Evolutionary conservation across 2,329 filamentous ascomycete species (phyloP).

Genomic region (Beauveria varroae): DNA sequence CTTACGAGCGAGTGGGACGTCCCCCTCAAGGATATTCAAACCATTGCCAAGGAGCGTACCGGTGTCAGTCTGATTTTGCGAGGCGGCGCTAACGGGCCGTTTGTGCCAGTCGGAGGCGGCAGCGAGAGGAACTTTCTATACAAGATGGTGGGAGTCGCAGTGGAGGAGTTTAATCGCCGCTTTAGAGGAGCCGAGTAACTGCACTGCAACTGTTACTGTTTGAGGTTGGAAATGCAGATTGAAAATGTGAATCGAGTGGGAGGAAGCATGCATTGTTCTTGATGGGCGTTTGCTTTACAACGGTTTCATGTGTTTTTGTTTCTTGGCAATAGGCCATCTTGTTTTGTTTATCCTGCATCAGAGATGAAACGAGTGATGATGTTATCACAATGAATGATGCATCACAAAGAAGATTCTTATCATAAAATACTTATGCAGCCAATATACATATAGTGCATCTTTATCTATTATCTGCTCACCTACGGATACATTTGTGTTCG

Average conservation of each 20-base stretch:
- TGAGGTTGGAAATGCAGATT: background rate
- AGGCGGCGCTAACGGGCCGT: conserved; percentile 87
- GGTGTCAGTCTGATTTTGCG: conserved; percentile 84
- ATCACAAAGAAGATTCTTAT: background rate
- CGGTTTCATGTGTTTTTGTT: background rate
- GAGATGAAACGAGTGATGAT: background rate
- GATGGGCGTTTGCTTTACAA: background rate
- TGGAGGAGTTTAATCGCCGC: conserved; percentile 59
- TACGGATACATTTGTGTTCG: background rate
- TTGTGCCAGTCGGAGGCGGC: conserved; percentile 89
- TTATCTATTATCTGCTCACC: background rate
- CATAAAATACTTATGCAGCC: background rate
- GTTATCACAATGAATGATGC: background rate
- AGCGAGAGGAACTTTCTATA: conserved; percentile 58
- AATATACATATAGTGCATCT: background rate
- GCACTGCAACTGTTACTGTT: background rate
- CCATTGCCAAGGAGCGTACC: conserved; percentile 92
- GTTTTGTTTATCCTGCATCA: background rate
- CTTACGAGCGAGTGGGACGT: conserved; percentile 94
- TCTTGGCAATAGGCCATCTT: background rate
- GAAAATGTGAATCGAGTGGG: background rate
- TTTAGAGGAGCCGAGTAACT: conserved; percentile 37
- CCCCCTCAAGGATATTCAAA: conserved; percentile 90
- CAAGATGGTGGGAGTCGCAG: conserved; percentile 56
- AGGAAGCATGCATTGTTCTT: background rate